Conservation (phyloP, 2,329 filamentous ascomycete species). For the Trichoderma afroharzianum region DNA sequence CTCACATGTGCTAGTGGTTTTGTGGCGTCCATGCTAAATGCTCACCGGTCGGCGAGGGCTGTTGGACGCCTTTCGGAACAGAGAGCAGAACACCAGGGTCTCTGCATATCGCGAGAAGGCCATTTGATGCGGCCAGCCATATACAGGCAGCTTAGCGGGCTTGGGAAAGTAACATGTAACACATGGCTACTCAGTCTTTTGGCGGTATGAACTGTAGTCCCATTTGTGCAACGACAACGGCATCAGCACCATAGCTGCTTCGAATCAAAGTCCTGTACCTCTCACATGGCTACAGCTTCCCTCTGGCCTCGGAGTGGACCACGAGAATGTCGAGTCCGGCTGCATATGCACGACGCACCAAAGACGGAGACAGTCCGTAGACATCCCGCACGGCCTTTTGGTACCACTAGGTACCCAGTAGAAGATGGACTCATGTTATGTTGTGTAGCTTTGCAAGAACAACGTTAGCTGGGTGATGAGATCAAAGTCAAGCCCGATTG, state of each 20-base stretch:
- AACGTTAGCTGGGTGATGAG: background rate
- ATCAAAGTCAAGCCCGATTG: background rate
- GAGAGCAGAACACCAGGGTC: background rate
- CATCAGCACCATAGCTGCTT: background rate
- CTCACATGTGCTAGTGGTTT: constrained; percentile 7
- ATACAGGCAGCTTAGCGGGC: background rate
- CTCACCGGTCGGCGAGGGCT: constrained; percentile 12
- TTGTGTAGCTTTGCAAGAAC: background rate
- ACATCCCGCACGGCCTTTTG: background rate
- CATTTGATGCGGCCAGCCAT: background rate
- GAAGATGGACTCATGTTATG: background rate
- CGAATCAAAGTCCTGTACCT: background rate
- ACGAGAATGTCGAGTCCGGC: background rate
- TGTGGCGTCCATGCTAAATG: constrained; percentile 16
- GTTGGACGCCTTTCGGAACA: background rate
- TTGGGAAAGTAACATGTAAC: background rate
- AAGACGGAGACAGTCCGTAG: background rate
- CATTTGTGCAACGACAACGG: background rate
- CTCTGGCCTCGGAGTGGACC: background rate
- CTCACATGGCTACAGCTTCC: background rate
- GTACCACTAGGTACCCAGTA: background rate
- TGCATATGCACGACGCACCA: background rate
- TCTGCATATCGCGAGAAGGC: background rate
- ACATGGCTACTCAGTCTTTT: background rate
- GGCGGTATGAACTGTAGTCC: background rate